Conservation (phyloP, 2,329 filamentous ascomycete species). For the Keithomyces neogunnii region DNA sequence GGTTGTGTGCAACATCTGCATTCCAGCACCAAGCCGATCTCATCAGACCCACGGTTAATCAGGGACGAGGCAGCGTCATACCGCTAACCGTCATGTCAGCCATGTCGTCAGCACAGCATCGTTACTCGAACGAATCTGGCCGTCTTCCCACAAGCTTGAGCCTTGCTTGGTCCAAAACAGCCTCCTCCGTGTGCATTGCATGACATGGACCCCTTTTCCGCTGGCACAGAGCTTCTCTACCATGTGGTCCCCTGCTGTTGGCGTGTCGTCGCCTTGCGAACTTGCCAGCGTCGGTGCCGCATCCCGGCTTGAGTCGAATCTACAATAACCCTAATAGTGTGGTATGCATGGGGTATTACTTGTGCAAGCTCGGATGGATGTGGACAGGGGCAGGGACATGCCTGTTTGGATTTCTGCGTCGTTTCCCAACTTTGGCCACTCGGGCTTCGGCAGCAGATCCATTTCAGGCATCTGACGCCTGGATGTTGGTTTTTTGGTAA, state of each 20-base stretch:
- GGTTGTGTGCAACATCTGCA: too few relatives aligned
- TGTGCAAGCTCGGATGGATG: neutral
- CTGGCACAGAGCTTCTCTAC: neutral
- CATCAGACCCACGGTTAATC: too few relatives aligned
- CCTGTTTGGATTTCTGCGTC: neutral
- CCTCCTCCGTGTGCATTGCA: neutral
- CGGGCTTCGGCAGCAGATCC: slow-evolving; percentile 1
- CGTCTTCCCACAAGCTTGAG: too few relatives aligned
- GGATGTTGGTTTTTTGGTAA: too few relatives aligned
- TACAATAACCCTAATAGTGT: neutral
- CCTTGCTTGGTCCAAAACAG: neutral
- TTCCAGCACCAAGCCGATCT: too few relatives aligned
- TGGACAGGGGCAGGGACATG: neutral
- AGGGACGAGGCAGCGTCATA: too few relatives aligned
- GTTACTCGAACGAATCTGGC: too few relatives aligned
- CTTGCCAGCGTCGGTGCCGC: neutral
- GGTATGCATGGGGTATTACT: neutral
- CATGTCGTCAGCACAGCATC: too few relatives aligned
- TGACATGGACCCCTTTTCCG: too few relatives aligned
- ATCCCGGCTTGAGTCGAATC: neutral
- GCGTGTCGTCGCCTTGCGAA: too few relatives aligned
- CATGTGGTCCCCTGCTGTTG: neutral
- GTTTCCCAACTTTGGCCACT: slow-evolving; percentile 4
- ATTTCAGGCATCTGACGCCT: neutral
- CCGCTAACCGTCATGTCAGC: too few relatives aligned